Conservation (phyloP, 2,329 filamentous ascomycete genomes). For the Colletotrichum viniferum region DNA sequence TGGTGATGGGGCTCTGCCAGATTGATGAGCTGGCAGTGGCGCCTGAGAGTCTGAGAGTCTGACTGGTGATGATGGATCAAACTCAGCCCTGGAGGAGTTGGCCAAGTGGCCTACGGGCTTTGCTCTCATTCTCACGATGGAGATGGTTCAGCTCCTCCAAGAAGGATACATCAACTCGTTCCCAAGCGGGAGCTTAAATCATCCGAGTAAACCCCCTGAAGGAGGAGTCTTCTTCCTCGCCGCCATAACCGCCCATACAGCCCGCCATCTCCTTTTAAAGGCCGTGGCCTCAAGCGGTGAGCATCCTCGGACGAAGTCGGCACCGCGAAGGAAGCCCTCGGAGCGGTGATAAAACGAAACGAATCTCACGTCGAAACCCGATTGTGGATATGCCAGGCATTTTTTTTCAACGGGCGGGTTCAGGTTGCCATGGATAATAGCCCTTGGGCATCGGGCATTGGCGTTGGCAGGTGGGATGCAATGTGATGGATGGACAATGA, state of each 20-base stretch:
- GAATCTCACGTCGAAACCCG: background rate
- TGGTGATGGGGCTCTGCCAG: background rate
- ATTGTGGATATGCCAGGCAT: background rate
- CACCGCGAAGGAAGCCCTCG: background rate
- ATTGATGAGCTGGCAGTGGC: background rate
- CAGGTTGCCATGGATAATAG: background rate
- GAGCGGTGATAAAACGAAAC: conserved; percentile 6
- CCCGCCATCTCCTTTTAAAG: background rate
- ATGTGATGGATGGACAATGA: background rate
- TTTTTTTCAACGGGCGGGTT: background rate
- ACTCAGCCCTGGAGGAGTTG: background rate
- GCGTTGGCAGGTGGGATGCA: background rate
- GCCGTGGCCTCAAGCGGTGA: background rate
- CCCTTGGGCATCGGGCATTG: background rate
- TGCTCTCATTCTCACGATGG: background rate
- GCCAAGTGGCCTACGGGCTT: background rate
- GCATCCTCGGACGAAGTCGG: background rate
- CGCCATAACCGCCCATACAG: background rate
- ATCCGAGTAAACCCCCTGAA: background rate
- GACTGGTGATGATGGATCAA: background rate
- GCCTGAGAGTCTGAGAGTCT: background rate
- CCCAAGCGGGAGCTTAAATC: background rate
- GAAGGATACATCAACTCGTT: background rate
- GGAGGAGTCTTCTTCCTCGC: background rate
- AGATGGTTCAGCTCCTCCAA: background rate